Base-by-base conservation (phyloP, 805 yeast genomes). In the Metschnikowia continentalis region DNA sequence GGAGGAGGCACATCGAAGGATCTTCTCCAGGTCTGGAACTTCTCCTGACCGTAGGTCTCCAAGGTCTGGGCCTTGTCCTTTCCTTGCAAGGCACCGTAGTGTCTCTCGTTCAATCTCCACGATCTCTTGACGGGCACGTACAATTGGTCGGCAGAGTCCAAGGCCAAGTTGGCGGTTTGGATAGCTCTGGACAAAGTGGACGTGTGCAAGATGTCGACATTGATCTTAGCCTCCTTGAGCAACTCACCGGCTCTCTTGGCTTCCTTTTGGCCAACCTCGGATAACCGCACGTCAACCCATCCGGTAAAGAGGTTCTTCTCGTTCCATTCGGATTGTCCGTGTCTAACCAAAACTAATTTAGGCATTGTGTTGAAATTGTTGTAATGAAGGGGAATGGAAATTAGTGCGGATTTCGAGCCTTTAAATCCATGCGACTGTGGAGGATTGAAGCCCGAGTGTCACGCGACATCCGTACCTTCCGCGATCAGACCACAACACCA, bases 251-350 rank as follows among this genome's bases (percentile, higher is more conserved):
- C 98, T 71, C 88, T 85, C 61, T 77, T 78, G 63, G 98, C 98
- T 79, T 91, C 98, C 70, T 84, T 80, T 70, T 79, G 82, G 75
- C 98, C 98, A 62, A 80, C 74, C 55, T 79, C 90, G 49, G 92
- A 84, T 71, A 91, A 82, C 67, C 81, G 78, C 62, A 90, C 96
- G 74, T 91, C 98, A 57, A 92, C 97, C 98, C 98, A 91, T 69
- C 98, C 98, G 73, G 97, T 91, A 86, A 91, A 91, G 63, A 91
- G 81, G 83, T 91, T 92, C 81, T 90, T 89, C 76, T 90, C 96
- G 76, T 91, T 91, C 98, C 98, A 91, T 75, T 89, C 97, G 78
- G 96, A 88, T 81, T 92, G 96, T 67, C 98, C 98, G 91, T 91
- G 98, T 82, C 98, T 91, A 63, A 92, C 90, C 70, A 91, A 81